Percentiles rank a stretch among this genome's conserved stretches.
Evolutionary conservation across 306 rosid species (phyloP).

Genomic region (Quercus suber): DNA sequence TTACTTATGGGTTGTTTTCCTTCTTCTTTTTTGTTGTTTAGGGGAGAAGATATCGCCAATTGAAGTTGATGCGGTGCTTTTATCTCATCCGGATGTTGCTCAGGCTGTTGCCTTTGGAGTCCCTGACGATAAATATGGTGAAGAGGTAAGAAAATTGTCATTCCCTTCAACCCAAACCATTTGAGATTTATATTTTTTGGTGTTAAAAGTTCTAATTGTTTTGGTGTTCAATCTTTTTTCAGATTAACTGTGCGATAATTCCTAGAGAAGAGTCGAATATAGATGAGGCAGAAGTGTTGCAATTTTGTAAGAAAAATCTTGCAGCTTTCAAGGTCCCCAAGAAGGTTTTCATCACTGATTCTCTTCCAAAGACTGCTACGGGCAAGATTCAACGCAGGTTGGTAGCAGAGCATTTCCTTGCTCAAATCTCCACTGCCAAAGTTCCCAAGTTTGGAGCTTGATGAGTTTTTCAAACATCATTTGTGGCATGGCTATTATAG

Average conservation of each 20-base stretch:
- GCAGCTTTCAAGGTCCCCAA: slow-evolving; percentile 88
- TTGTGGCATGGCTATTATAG: background rate
- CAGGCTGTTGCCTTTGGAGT: slow-evolving; percentile 93
- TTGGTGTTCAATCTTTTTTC: slow-evolving; percentile 2
- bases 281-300: slow-evolving; percentile 53
- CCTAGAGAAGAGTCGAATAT: slow-evolving; percentile 65
- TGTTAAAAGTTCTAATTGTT: background rate
- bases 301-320: slow-evolving; percentile 69
- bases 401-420: slow-evolving; percentile 68
- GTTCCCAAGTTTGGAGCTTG: slow-evolving; percentile 30
- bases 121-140: slow-evolving; percentile 85
- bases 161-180: background rate
- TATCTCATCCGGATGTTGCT: slow-evolving; percentile 61
- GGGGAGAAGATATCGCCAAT: slow-evolving; percentile 97
- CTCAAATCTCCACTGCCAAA: slow-evolving; percentile 38
- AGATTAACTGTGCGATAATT: slow-evolving; percentile 85
- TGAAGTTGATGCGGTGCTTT: slow-evolving; percentile 81
- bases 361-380: slow-evolving; percentile 77
- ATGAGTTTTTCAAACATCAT: background rate
- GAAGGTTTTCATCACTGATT: slow-evolving; percentile 69
- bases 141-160: slow-evolving; percentile 51
- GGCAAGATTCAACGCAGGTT: slow-evolving; percentile 86
- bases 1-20: too few species aligned
- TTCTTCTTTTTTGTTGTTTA: background rate
- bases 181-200: background rate